These are phyloP conservation scores for Hypoxylon sp. DNA, from an alignment of 2,329 filamentous ascomycete species.

Conservation along the genomic window DNA sequence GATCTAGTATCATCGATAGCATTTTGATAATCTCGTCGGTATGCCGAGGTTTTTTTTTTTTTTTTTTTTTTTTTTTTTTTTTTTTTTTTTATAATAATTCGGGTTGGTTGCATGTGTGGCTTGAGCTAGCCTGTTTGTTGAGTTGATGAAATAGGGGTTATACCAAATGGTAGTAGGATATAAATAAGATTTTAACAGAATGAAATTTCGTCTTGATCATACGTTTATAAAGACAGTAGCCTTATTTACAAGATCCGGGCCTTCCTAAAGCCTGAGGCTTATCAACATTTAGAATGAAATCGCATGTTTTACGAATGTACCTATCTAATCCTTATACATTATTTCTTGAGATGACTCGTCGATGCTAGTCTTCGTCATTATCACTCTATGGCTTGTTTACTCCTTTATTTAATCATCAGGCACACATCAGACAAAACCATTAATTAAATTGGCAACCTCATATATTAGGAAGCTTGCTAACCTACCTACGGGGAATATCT, in stretches of 20 bases:
- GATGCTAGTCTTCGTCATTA: neutral
- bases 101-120: neutral
- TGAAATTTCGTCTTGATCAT: neutral
- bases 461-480: neutral
- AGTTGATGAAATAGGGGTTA: neutral
- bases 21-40: neutral
- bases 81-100: no score
- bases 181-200: neutral
- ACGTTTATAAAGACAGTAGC: neutral
- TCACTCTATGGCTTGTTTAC: neutral
- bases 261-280: neutral
- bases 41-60: no score
- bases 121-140: neutral
- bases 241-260: neutral
- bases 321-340: neutral
- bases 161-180: neutral
- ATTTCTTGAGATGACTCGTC: neutral
- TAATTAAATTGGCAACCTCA: neutral
- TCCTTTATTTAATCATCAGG: neutral
- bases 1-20: neutral
- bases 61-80: no score
- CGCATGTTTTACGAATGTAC: neutral
- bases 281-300: neutral
- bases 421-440: neutral
- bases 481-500: neutral